phyloP scores from a whole-genome alignment of 768 basidiomycete species.

The Russula compacta region DNA sequence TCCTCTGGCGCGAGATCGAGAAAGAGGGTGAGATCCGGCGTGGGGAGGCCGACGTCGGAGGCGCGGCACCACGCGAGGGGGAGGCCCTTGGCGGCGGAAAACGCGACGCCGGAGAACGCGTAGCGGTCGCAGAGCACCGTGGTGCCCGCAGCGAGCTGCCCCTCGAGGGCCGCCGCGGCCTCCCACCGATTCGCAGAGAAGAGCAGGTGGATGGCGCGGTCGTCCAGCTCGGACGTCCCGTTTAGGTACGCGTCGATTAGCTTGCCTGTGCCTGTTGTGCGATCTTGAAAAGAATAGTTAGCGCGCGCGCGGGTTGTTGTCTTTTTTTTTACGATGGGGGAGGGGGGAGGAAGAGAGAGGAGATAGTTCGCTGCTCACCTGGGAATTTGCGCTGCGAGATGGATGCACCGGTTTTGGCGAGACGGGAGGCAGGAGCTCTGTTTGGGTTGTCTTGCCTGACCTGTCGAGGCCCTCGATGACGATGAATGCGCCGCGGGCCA shows the following conservation, averaged over 20 bases:
- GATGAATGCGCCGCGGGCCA: slow-evolving; percentile 66
- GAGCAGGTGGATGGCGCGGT: slow-evolving; percentile 84
- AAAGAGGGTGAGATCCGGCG: slow-evolving; percentile 83
- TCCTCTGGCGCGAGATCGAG: slow-evolving; percentile 69
- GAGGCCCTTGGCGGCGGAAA: slow-evolving; percentile 63
- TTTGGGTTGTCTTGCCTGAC: slow-evolving; percentile 91
- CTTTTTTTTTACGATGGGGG: no score
- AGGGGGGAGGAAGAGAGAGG: no score
- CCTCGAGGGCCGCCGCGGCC: slow-evolving; percentile 67
- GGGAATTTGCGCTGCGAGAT: slow-evolving; percentile 80
- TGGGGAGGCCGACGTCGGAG: slow-evolving; percentile 81
- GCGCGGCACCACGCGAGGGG: slow-evolving; percentile 76
- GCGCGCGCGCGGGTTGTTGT: no score
- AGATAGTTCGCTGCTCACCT: slow-evolving; percentile 45
- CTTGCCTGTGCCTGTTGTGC: slow-evolving; percentile 82
- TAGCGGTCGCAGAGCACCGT: slow-evolving; percentile 87
- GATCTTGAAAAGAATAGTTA: slow-evolving; percentile 48
- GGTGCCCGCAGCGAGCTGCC: slow-evolving; percentile 50
- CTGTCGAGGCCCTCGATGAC: slow-evolving; percentile 94
- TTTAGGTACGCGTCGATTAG: slow-evolving; percentile 92
- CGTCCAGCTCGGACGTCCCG: slow-evolving; percentile 79
- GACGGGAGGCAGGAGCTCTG: slow-evolving; percentile 46
- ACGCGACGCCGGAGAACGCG: slow-evolving; percentile 93
- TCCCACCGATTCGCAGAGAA: slow-evolving; percentile 99
- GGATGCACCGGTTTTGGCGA: slow-evolving; percentile 37